A percentile compares a stretch with the other conserved stretches of the same genome.
These are phyloP conservation scores for Xylaria sp. DNA, from an alignment of 2,329 filamentous ascomycete genomes.

Conservation along the genomic window DNA sequence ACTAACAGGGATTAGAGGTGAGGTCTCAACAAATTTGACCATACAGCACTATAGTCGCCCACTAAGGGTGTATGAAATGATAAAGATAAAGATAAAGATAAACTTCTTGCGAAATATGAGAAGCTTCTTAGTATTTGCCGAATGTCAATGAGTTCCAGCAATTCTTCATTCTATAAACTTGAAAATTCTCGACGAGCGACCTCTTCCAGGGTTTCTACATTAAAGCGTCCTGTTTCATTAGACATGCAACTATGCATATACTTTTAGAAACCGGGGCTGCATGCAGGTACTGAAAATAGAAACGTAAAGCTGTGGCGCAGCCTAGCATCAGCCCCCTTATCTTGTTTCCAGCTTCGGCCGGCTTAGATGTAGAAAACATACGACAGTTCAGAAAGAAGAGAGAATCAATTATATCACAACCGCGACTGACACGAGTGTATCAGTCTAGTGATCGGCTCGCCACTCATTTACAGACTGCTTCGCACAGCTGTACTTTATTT, in stretches of 20 bases:
- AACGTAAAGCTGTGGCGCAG: slow-evolving; percentile 42
- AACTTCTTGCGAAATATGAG: background rate
- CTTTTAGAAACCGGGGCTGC: background rate
- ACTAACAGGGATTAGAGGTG: slow-evolving; percentile 7
- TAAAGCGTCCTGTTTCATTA: background rate
- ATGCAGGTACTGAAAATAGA: background rate
- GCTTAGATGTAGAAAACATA: slow-evolving; percentile 4
- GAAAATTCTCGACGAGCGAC: slow-evolving; percentile 1
- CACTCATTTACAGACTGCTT: background rate
- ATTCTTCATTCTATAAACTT: background rate
- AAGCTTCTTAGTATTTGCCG: background rate
- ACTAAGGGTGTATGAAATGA: background rate
- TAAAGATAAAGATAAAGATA: too few species aligned
- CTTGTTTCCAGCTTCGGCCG: slow-evolving; percentile 14
- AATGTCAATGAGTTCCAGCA: background rate
- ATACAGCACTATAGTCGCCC: background rate
- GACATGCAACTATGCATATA: slow-evolving; percentile 9
- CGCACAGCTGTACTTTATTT: background rate
- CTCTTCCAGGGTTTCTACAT: background rate
- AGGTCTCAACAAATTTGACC: slow-evolving; percentile 7
- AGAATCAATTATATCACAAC: slow-evolving; percentile 19
- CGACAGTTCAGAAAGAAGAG: slow-evolving; percentile 11
- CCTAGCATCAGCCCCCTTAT: slow-evolving; percentile 24
- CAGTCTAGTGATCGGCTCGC: background rate
- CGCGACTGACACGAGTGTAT: slow-evolving; percentile 2